Conservation (phyloP, 75 land plant genomes). For the Sequoia sempervirens region DNA sequence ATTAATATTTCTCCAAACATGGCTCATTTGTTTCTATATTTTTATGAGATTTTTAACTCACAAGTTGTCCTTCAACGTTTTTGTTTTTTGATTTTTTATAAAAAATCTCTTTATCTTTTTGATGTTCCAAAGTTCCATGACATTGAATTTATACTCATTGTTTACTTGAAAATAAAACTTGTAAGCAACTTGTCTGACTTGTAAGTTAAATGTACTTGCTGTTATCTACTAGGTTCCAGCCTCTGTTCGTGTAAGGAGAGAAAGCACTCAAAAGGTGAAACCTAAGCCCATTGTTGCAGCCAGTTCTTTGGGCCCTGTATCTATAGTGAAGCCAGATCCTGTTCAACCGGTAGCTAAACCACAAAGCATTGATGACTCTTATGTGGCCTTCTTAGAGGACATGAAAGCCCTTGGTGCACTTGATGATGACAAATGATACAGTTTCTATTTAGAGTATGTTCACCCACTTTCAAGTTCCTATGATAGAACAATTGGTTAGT, state of each 20-base stretch:
- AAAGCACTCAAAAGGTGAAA: slow-evolving; percentile 62
- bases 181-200: too few relatives aligned
- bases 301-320: slow-evolving; percentile 12
- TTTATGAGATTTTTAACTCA: too few relatives aligned
- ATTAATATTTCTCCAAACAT: too few relatives aligned
- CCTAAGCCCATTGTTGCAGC: slow-evolving; percentile 46
- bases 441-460: not conserved
- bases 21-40: too few relatives aligned
- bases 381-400: slow-evolving; percentile 92
- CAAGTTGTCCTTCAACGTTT: too few relatives aligned
- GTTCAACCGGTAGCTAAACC: slow-evolving; percentile 46
- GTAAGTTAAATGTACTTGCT: too few relatives aligned
- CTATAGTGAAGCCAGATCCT: slow-evolving; percentile 14
- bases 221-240: slow-evolving; percentile 99
- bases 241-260: slow-evolving; percentile 91
- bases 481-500: not conserved
- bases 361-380: slow-evolving; percentile 87
- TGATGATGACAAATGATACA: slow-evolving; percentile 22
- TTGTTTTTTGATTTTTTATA: too few relatives aligned
- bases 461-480: not conserved
- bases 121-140: too few relatives aligned
- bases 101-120: too few relatives aligned
- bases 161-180: too few relatives aligned
- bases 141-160: too few relatives aligned
- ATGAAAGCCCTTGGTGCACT: slow-evolving; percentile 99